Percentiles rank a stretch among this genome's conserved stretches.
phyloP scores from a whole-genome alignment of 768 basidiomycete genomes.

The Dioszegia crocea region DNA sequence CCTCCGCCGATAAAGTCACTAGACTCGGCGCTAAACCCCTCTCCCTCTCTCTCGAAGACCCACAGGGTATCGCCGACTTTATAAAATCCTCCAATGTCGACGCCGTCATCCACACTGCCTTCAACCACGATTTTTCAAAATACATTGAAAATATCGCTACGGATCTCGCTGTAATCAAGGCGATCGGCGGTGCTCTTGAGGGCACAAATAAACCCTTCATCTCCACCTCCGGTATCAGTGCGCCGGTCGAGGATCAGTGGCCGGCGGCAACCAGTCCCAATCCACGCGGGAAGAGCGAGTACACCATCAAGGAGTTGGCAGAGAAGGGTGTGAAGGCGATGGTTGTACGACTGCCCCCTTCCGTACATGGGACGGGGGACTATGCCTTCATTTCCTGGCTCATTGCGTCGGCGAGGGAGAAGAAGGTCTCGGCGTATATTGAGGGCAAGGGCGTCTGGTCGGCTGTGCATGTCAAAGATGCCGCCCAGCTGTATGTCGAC shows the following conservation, averaged over 20 bases:
- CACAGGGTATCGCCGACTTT: slow-evolving; percentile 1
- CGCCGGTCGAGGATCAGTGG: not conserved
- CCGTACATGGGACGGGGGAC: slow-evolving; percentile 19
- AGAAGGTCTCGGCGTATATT: slow-evolving; percentile 15
- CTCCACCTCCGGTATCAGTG: slow-evolving; percentile 13
- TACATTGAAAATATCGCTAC: slow-evolving; percentile 11
- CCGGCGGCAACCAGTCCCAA: not conserved
- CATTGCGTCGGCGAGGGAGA: slow-evolving; percentile 13
- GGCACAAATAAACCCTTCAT: slow-evolving; percentile 30
- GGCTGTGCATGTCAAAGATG: slow-evolving; percentile 31
- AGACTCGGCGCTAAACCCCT: slow-evolving; percentile 3
- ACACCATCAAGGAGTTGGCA: slow-evolving; percentile 1
- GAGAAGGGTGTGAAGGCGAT: slow-evolving; percentile 12
- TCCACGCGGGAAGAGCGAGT: not conserved
- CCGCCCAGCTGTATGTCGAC: slow-evolving; percentile 24
- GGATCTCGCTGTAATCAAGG: slow-evolving; percentile 11
- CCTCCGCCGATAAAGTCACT: slow-evolving; percentile 10
- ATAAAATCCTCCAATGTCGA: not conserved
- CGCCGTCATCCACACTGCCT: slow-evolving; percentile 14
- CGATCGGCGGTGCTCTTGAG: slow-evolving; percentile 8
- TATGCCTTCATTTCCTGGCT: slow-evolving; percentile 16
- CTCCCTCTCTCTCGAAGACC: slow-evolving; percentile 19
- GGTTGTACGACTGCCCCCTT: slow-evolving; percentile 19
- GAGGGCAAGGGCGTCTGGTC: slow-evolving; percentile 22
- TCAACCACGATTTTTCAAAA: slow-evolving; percentile 16